These are phyloP conservation scores for Fraxinus floribunda DNA, from an alignment of 305 asterid species.

Conservation along the genomic window DNA sequence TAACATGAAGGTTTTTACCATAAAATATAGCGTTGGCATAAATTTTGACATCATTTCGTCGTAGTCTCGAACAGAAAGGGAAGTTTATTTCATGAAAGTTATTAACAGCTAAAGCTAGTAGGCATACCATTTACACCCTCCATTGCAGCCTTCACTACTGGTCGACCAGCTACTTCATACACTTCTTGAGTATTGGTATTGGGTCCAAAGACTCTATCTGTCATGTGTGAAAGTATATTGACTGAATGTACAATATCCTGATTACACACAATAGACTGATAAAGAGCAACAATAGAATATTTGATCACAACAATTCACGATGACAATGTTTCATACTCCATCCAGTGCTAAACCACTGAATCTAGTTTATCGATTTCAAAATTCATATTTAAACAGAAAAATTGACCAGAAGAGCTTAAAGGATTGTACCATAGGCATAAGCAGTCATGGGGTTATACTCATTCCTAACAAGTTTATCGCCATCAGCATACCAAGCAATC, in stretches of 20 bases:
- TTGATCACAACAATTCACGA: neutral
- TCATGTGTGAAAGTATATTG: slow-evolving; percentile 16
- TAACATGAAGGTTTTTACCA: slow-evolving; percentile 18
- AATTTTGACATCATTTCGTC: neutral
- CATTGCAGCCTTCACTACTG: slow-evolving; percentile 95
- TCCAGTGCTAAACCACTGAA: neutral
- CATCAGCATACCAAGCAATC: slow-evolving; percentile 85
- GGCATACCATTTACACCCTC: slow-evolving; percentile 92
- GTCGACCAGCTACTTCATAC: slow-evolving; percentile 94
- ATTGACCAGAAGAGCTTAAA: neutral
- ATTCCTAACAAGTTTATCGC: slow-evolving; percentile 75
- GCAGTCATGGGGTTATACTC: slow-evolving; percentile 86
- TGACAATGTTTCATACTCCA: neutral
- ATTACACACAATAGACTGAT: slow-evolving; percentile 19
- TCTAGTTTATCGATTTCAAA: neutral
- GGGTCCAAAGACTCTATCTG: slow-evolving; percentile 94
- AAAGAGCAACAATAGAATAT: neutral
- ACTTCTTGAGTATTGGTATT: slow-evolving; percentile 78
- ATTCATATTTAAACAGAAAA: neutral
- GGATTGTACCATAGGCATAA: slow-evolving; percentile 76
- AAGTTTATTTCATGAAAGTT: slow-evolving; percentile 2
- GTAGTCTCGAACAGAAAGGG: slow-evolving; percentile 2
- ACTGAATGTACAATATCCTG: slow-evolving; percentile 4
- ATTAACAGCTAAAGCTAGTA: slow-evolving; percentile 13
- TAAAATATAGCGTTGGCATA: slow-evolving; percentile 13